A percentile compares a stretch with the other conserved stretches of the same genome.
phyloP scores from a whole-genome alignment of 2,329 filamentous ascomycete genomes.

The Tolypocladium guangdongense region DNA sequence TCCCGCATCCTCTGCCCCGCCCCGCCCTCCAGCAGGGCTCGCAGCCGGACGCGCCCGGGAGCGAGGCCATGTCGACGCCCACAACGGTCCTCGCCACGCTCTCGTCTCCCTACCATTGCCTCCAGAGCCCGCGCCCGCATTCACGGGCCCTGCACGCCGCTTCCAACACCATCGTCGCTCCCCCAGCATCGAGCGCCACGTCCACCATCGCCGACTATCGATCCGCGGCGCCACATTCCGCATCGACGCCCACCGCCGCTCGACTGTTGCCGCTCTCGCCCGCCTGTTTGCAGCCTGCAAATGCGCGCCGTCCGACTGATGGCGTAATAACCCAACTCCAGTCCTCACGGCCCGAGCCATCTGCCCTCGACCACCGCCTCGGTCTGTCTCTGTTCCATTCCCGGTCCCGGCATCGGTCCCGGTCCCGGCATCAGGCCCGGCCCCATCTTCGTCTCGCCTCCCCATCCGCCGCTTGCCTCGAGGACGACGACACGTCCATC shows the following conservation, averaged over 20 bases:
- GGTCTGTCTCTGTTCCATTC: slow-evolving; percentile 4
- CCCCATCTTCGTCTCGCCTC: no score
- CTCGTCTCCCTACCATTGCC: slow-evolving; percentile 50
- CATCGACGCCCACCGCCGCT: slow-evolving; percentile 13
- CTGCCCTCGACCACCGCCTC: slow-evolving; percentile 9
- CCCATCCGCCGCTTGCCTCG: slow-evolving; percentile 9
- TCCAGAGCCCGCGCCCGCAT: slow-evolving; percentile 30
- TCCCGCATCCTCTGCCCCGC: no score
- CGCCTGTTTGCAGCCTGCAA: slow-evolving; percentile 13
- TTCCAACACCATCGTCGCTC: no score
- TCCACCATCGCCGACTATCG: slow-evolving; percentile 17
- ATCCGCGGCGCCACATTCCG: slow-evolving; percentile 14
- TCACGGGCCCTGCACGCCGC: no score
- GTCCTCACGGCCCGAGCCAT: slow-evolving; percentile 17
- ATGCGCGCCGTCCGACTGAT: slow-evolving; percentile 21
- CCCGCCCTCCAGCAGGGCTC: no score
- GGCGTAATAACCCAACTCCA: slow-evolving; percentile 16
- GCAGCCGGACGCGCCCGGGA: no score
- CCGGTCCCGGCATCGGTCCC: no score
- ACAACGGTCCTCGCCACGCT: slow-evolving; percentile 66
- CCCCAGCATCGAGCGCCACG: not conserved
- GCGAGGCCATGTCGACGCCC: slow-evolving; percentile 60
- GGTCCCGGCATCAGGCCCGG: no score
- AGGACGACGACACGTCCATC: slow-evolving; percentile 6
- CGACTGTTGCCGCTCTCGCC: slow-evolving; percentile 11